A percentile compares a stretch with the other conserved stretches of the same genome.
phyloP scores from a whole-genome alignment of 768 basidiomycete genomes.

The Leccinum imitatum region DNA sequence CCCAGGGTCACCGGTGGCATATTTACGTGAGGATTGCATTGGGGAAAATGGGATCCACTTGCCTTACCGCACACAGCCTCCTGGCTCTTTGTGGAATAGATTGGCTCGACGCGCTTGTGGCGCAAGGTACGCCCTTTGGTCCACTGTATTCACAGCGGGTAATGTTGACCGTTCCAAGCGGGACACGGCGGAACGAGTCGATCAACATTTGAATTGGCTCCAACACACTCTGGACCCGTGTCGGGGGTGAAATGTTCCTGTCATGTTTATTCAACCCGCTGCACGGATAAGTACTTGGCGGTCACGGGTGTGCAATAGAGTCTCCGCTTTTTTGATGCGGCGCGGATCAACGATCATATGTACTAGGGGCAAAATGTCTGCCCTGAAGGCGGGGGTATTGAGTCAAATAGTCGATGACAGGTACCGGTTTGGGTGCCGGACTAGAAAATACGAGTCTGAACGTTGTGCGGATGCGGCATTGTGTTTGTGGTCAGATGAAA shows the following conservation, averaged over 20 bases:
- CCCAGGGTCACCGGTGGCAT: not conserved
- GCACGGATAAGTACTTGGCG: not conserved
- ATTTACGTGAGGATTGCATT: not conserved
- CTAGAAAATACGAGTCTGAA: not conserved
- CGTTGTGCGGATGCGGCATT: not conserved
- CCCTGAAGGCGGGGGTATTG: not conserved
- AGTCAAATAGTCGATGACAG: not conserved
- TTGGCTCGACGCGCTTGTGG: not conserved
- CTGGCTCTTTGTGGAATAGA: not conserved
- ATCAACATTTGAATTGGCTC: not conserved
- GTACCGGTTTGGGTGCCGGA: too few species aligned
- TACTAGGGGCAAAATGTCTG: not conserved
- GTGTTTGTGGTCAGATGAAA: not conserved
- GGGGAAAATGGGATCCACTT: not conserved
- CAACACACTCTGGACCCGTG: not conserved
- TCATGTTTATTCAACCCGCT: not conserved
- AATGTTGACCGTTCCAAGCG: not conserved
- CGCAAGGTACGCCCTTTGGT: not conserved
- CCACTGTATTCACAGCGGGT: not conserved
- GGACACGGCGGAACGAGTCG: not conserved
- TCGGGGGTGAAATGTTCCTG: not conserved
- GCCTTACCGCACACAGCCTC: not conserved
- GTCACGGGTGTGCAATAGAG: not conserved
- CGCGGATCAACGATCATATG: not conserved
- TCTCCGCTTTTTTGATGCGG: conserved; percentile 3